Evolutionary conservation across 106 monocot species (phyloP).

Genomic region (Allium fistulosum): DNA sequence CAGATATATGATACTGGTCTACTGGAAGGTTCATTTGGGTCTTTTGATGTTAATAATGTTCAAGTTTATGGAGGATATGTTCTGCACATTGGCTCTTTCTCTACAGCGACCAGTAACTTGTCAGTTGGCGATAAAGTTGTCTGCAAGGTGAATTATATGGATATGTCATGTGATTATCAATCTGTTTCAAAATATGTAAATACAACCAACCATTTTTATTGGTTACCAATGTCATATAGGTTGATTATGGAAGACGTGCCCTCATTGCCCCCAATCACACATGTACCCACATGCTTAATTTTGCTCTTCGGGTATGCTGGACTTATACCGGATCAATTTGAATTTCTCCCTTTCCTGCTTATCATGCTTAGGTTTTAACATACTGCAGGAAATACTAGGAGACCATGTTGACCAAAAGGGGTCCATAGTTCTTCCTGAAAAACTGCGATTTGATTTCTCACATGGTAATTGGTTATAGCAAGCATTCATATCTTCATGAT

Average conservation of each 20-base stretch:
- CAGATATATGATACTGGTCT: conserved; percentile 91
- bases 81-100: conserved; percentile 75
- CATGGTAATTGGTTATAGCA: conserved; percentile 47
- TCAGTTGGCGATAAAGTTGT: conserved; percentile 60
- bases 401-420: conserved; percentile 99
- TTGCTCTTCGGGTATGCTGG: conserved; percentile 79
- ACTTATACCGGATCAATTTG: background rate
- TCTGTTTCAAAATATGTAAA: background rate
- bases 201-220: background rate
- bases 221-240: conserved; percentile 25
- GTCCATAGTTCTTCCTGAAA: conserved; percentile 98
- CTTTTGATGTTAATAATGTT: conserved; percentile 72
- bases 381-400: conserved; percentile 86
- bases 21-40: conserved; percentile 82
- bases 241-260: conserved; percentile 77
- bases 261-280: conserved; percentile 97
- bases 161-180: background rate
- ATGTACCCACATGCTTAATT: conserved; percentile 96
- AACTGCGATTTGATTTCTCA: conserved; percentile 92
- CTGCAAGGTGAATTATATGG: conserved; percentile 61
- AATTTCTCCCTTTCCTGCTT: background rate
- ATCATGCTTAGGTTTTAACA: background rate
- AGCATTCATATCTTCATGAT: background rate
- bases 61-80: conserved; percentile 84
- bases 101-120: conserved; percentile 20